Conservation (phyloP, 2,329 filamentous ascomycete genomes). For the Chrysoporthe austroafricana region DNA sequence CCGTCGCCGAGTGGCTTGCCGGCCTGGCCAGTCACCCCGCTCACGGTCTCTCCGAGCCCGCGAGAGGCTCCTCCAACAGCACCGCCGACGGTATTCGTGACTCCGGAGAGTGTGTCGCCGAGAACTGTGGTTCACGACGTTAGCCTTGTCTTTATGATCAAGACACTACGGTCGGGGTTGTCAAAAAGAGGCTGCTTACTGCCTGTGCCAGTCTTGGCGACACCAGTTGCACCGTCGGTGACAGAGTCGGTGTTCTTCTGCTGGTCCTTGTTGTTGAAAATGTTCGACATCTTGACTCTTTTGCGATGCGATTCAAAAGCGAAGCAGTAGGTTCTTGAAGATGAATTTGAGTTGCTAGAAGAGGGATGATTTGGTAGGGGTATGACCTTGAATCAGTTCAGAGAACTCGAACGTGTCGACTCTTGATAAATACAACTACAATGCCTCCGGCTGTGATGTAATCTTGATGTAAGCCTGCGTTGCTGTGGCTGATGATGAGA, state of each 20-base stretch:
- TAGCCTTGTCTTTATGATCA: background rate
- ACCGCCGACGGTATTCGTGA: constrained; percentile 27
- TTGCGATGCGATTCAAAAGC: background rate
- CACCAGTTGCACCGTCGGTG: constrained; percentile 23
- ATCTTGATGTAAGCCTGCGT: constrained; percentile 8
- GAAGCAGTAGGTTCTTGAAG: background rate
- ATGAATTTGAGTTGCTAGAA: background rate
- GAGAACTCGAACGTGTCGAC: background rate
- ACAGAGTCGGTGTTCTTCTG: constrained; percentile 19
- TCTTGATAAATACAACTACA: background rate
- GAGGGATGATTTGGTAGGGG: background rate
- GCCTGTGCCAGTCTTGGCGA: constrained; percentile 28
- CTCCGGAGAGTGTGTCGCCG: constrained; percentile 23
- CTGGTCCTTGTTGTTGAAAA: constrained; percentile 26
- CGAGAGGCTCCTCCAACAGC: constrained; percentile 24
- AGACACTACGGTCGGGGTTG: too few species aligned
- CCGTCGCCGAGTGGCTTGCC: constrained; percentile 27
- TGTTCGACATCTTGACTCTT: constrained; percentile 18
- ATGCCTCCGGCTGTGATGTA: constrained; percentile 3
- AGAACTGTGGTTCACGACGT: background rate
- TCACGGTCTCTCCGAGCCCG: constrained; percentile 25
- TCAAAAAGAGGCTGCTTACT: constrained; percentile 4
- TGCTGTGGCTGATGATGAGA: constrained; percentile 25
- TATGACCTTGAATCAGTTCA: background rate
- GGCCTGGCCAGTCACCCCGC: constrained; percentile 19